Base-by-base conservation (phyloP, 108 stramenopile genomes). In the Schizochytrium sp. region DNA sequence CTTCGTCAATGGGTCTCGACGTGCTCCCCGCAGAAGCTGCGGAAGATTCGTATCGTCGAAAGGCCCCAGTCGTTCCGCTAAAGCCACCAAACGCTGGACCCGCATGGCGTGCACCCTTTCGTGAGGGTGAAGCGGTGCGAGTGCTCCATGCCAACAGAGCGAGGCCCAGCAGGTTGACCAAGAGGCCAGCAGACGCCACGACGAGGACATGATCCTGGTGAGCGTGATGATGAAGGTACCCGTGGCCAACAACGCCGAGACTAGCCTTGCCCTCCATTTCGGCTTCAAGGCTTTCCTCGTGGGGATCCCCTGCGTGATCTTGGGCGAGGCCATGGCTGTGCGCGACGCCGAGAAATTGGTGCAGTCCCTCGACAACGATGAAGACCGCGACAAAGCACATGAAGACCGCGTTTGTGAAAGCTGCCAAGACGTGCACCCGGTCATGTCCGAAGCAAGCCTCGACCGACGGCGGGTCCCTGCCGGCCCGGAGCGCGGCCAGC, bases 381-480 rank as follows among this genome's bases (percentile, higher is more conserved):
- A 83, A 83, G 48, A 83, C n/a, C 6, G 76, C 12, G 23, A 83
- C 23, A 53, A 83, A 83, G 48, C 48, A 47, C 76, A 83, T 47
- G 76, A 83, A 83, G 28, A 83, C 76, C n/a, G 76, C 76, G 51
- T 83, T 83, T 23, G 76, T 83, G 51, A 83, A 83, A 23, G 76
- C 76, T 12, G 76, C 76, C 48, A 83, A 23, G 14, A 83, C 76
- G 28, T 83, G 76, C 10, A 83, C 76, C 8, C 76, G 76, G 51
- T 83, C 76, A 83, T 53, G 51, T 6, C 76, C 76, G 48, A 28
- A 53, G 25, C 48, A n/a, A 12, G 76, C 1, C 45, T 83, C 51
- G 19, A 83, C 48, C 76, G 51, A 53, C 16, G 23, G 76, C 45
- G 76, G 76, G 43, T 83, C 25, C 19, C 51, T 43, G 51, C 48